Evolutionary conservation across 495 filamentous ascomycete genomes (phyloP).

Genomic region (Penicilliopsis zonata): DNA sequence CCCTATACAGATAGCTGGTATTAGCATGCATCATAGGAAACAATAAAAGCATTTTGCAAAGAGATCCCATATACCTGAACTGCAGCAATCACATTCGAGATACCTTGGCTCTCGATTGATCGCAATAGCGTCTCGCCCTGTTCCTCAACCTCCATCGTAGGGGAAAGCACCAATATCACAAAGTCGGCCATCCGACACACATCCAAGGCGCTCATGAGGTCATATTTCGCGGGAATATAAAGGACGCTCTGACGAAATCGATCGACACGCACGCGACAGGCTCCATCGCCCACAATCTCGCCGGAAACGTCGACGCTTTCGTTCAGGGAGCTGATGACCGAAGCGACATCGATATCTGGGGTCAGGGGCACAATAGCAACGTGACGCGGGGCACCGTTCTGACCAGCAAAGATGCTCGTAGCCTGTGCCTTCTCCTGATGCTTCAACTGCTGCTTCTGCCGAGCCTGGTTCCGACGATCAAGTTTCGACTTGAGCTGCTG

Average conservation of each 20-base stretch:
- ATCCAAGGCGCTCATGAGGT: slow-evolving; percentile 67
- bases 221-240: slow-evolving; percentile 61
- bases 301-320: slow-evolving; percentile 63
- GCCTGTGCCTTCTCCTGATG: slow-evolving; percentile 66
- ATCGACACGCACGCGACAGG: slow-evolving; percentile 58
- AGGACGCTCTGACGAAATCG: slow-evolving; percentile 87
- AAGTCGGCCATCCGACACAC: slow-evolving; percentile 84
- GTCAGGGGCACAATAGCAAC: slow-evolving; percentile 86
- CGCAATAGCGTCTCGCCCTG: slow-evolving; percentile 70
- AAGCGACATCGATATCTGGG: slow-evolving; percentile 49
- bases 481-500: slow-evolving; percentile 96
- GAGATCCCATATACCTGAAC: slow-evolving; percentile 50
- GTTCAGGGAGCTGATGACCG: slow-evolving; percentile 60
- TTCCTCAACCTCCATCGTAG: slow-evolving; percentile 69
- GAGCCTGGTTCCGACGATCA: slow-evolving; percentile 84
- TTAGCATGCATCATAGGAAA: background rate
- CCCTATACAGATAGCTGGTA: slow-evolving; percentile 15
- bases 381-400: slow-evolving; percentile 76
- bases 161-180: slow-evolving; percentile 70
- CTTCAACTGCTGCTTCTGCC: slow-evolving; percentile 72
- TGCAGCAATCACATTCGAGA: slow-evolving; percentile 71
- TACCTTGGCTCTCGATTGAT: slow-evolving; percentile 82
- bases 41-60: background rate
- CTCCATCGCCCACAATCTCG: slow-evolving; percentile 47
- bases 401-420: slow-evolving; percentile 68